Evolutionary conservation across 2,329 filamentous ascomycete genomes (phyloP), one percentile per base, ranked within the genome.

Genomic region (Xylariaceae sp.): DNA sequence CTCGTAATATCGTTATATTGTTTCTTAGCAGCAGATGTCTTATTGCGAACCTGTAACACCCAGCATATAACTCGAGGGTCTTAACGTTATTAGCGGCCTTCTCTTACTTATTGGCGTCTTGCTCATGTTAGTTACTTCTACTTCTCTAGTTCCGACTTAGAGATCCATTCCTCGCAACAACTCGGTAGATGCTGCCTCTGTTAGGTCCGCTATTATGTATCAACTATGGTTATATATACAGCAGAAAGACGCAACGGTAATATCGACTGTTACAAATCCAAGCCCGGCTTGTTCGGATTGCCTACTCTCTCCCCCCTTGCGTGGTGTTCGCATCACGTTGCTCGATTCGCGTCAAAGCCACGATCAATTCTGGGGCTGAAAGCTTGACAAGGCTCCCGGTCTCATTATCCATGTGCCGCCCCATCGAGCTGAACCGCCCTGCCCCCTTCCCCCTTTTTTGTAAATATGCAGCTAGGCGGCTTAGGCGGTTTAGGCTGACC

Each of bases 11-110:
- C 83, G 68, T 96, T 88, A 72, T 99, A 95, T 78, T 98, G 93
- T 57, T 90, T 85, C 67, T 90, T 89, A 67, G 98, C 99, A 7
- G 87, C 74, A 20, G 78, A 73, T 19, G 84, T 81, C 47, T 83
- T 83, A 64, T 88, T 85, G 54, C 83, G 83, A 54, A 87, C 84
- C 67, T 96, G 85, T 70, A 96, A 88, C 44, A 89, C 84, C 75
- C 97, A 92, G 72, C 91, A 96, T 81, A 98, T 91, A 62, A 98
- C 86, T 79, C 99, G 96, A n/a, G n/a, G 45, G 96, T 81, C 74
- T 90, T 89, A 65, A 81, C 76, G 47, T 82, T 82, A 68, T 82
- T 75, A 50, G 90, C 89, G 23, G 87, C 89, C 82, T 91, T 93
- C 78, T 91, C 87, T 67, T 87, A 87, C 88, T 96, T 97, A 79